Evolutionary conservation across 345 rosid genomes (phyloP).

Genomic region (Iberis pinnata): DNA sequence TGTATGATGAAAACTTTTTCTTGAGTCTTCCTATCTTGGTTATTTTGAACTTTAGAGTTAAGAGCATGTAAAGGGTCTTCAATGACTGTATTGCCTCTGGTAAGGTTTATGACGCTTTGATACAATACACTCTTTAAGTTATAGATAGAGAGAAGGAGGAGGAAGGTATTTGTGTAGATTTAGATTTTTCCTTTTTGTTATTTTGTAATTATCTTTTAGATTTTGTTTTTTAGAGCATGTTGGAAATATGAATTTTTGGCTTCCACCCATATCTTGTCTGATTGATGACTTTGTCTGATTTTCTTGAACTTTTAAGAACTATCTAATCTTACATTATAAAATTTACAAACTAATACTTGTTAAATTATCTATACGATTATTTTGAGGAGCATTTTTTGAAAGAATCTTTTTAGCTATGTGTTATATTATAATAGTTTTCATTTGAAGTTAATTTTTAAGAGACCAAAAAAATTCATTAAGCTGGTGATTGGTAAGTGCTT

Average conservation of each 20-base stretch:
- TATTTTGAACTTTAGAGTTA: no score
- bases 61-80: constrained; percentile 18
- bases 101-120: constrained; percentile 28
- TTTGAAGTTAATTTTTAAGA: no score
- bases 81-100: constrained; percentile 24
- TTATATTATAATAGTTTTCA: no score
- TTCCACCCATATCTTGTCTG: constrained; percentile 32
- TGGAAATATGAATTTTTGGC: constrained; percentile 15
- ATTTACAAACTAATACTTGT: no score
- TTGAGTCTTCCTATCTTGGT: constrained; percentile 9
- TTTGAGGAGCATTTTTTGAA: no score
- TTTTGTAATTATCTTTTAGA: constrained; percentile 29
- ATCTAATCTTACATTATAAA: no score
- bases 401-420: no score
- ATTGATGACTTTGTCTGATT: constrained; percentile 32
- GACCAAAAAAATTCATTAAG: no score
- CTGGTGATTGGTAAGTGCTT: no score
- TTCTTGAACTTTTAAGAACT: constrained; percentile 25
- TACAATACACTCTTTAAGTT: constrained; percentile 12
- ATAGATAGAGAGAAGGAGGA: neutral
- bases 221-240: constrained; percentile 30
- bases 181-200: constrained; percentile 34
- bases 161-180: constrained; percentile 14
- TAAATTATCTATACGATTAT: no score
- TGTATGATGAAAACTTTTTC: constrained; percentile 29